These are phyloP conservation scores for Chlorella sp. DNA, from an alignment of 139 green algal species.

Conservation along the genomic window DNA sequence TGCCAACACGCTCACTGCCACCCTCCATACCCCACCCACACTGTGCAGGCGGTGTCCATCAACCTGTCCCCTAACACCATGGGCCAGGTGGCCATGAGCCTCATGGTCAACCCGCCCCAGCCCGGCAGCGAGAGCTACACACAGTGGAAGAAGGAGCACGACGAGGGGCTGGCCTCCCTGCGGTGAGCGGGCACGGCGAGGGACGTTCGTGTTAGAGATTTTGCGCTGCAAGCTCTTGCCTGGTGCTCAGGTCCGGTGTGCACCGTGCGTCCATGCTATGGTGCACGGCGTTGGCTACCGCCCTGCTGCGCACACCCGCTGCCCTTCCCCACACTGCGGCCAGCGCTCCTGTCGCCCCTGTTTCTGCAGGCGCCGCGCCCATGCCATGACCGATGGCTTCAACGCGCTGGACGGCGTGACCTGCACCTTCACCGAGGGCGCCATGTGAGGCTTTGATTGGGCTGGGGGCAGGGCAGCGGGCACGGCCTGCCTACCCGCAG, in stretches of 20 bases:
- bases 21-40: background rate
- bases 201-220: too few relatives aligned
- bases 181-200: too few relatives aligned
- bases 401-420: conserved; percentile 91
- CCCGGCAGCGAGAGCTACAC: conserved; percentile 71
- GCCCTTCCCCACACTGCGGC: too few relatives aligned
- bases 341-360: too few relatives aligned
- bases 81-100: conserved; percentile 86
- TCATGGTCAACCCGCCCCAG: conserved; percentile 92
- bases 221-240: too few relatives aligned
- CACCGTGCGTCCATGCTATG: too few relatives aligned
- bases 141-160: conserved; percentile 72
- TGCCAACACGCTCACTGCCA: background rate
- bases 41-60: conserved; percentile 52
- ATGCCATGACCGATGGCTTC: conserved; percentile 80
- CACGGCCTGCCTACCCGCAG: too few relatives aligned
- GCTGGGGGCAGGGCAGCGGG: too few relatives aligned
- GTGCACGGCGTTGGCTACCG: too few relatives aligned
- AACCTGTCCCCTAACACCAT: conserved; percentile 92
- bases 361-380: conserved; percentile 70
- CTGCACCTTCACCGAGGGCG: conserved; percentile 88
- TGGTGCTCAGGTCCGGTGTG: too few relatives aligned
- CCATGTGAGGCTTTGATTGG: conserved; percentile 7
- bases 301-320: too few relatives aligned
- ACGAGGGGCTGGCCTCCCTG: conserved; percentile 71